These are phyloP conservation scores for Pleomassaria siparia DNA, from an alignment of 2,329 filamentous ascomycete genomes.

Conservation along the genomic window DNA sequence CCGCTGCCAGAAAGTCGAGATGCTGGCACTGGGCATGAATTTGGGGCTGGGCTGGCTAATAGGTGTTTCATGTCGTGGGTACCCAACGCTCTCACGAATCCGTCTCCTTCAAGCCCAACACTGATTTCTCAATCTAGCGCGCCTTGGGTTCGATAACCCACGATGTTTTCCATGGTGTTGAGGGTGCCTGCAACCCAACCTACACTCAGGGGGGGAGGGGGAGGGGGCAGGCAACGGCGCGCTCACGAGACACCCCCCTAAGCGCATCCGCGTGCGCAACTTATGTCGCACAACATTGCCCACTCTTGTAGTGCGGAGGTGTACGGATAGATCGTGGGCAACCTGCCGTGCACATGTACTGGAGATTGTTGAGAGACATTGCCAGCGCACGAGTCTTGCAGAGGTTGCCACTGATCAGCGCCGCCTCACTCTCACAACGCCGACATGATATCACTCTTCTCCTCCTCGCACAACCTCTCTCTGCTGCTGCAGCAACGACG, in stretches of 20 bases:
- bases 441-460: not conserved
- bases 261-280: not conserved
- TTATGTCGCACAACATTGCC: not conserved
- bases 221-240: not conserved
- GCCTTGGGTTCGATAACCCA: not conserved
- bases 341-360: not conserved
- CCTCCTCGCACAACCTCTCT: not conserved
- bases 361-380: not conserved
- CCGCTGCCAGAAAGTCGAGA: not conserved
- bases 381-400: constrained; percentile 14
- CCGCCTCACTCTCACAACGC: constrained; percentile 1
- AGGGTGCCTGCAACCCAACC: constrained; percentile 1
- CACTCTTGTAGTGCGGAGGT: not conserved
- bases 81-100: constrained; percentile 3
- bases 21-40: constrained; percentile 1
- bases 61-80: constrained; percentile 5
- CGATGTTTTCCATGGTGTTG: not conserved
- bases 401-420: constrained; percentile 15
- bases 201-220: too few species aligned
- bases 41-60: not conserved
- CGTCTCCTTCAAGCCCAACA: not conserved
- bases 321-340: not conserved
- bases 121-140: not conserved
- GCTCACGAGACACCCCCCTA: not conserved
- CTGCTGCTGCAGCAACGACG: not conserved